Base-by-base conservation (phyloP, 2,329 filamentous ascomycete species). In the Orbilia javanica region DNA sequence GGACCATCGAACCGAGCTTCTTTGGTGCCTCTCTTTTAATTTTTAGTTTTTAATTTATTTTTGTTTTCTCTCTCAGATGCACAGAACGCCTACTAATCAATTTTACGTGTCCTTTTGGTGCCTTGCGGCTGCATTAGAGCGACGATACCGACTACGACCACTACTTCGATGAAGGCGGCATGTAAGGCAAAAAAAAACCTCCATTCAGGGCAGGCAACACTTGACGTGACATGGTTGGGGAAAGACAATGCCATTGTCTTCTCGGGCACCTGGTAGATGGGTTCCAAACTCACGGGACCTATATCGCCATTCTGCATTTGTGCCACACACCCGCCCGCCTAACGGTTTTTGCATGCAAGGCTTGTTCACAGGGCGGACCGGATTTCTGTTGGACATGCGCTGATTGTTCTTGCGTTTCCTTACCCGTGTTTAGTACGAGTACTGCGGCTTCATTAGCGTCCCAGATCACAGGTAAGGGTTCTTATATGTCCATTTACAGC, bases 121-220 rank as follows among this genome's bases (percentile, higher is more conserved):
- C 48, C 48, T 53, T 67, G 48, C n/a, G 57, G 72, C 39, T 46
- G 34, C 39, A 34, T 39, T 65, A 77, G 73, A 77, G 73, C 52
- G 73, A 77, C 52, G 73, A 77, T 22, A 71, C 73, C 29, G 73
- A 77, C 27, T 76, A 76, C 57, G 72, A 76, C 18, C 63, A 50
- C 2, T 76, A 76, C 44, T 76, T 55, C 71, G 48, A 72, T 64
- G 65, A 76, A 25, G 72, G 72, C 44, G 73, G 65, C 36, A 77
- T 77, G 73, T 77, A 77, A 77, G 73, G 65, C 66, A 60, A 66
- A 70, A 66, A 70, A 39, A 36, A 36, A 8, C 11, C 36, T 20
- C 66, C 66, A 48, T 25, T 34, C 27, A 22, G 48, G 53, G 60
- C 46, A 69, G 52, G 57, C 48, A 70, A 69, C 65, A 42, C 64